Conservation (phyloP, 1,139 yeast genomes). For the Suhomyces bribrorum region DNA sequence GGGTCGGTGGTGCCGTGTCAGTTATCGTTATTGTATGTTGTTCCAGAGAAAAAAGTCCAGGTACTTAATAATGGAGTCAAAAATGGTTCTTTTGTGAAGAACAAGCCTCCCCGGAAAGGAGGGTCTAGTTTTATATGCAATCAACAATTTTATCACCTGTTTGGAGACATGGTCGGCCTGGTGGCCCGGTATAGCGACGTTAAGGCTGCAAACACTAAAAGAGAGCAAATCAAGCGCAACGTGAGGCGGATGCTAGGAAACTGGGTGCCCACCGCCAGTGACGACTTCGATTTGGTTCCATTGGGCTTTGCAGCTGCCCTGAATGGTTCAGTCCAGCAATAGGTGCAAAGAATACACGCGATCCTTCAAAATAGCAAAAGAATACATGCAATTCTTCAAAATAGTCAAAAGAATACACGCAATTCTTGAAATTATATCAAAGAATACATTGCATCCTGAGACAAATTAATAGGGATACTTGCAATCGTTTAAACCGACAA, state of each 20-base stretch:
- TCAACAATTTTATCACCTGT: conserved; percentile 21
- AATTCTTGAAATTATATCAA: no score
- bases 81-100: conserved; percentile 51
- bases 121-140: conserved; percentile 49
- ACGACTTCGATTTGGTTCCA: conserved; percentile 41
- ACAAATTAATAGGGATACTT: no score
- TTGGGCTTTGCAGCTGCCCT: no score
- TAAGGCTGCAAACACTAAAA: conserved; percentile 23
- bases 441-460: no score
- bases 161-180: conserved; percentile 14
- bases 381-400: no score
- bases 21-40: conserved; percentile 36
- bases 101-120: conserved; percentile 42
- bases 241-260: conserved; percentile 26
- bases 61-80: conserved; percentile 55
- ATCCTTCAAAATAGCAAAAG: no score
- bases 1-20: conserved; percentile 33
- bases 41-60: conserved; percentile 31
- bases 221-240: conserved; percentile 26
- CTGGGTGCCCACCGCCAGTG: conserved; percentile 36
- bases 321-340: no score
- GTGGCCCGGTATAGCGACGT: conserved; percentile 26
- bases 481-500: no score
- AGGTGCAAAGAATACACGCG: no score
- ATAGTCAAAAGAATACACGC: no score